Conservation (phyloP, 192 early-diverging fungal genomes). For the Entomortierella beljakovae region DNA sequence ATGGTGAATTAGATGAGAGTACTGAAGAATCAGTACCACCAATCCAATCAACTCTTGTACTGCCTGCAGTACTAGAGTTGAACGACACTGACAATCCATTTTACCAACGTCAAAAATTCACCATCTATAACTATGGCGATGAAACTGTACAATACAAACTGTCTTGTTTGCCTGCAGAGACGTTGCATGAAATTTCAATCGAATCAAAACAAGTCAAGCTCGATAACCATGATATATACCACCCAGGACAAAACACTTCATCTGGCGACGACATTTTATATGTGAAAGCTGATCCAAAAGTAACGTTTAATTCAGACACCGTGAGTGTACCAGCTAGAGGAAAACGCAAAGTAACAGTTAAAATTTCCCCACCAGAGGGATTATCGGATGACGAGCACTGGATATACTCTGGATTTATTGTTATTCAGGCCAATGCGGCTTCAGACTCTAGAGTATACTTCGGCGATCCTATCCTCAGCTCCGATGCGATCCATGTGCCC, state of each 20-base stretch:
- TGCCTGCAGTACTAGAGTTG: conserved; percentile 23
- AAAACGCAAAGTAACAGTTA: conserved; percentile 27
- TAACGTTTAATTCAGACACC: conserved; percentile 17
- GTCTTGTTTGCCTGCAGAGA: conserved; percentile 45
- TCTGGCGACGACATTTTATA: conserved; percentile 14
- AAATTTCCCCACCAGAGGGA: conserved; percentile 42
- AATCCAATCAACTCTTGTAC: conserved; percentile 8
- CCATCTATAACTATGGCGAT: conserved; percentile 53
- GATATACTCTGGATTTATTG: conserved; percentile 37
- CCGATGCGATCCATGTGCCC: conserved; percentile 18
- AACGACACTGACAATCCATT: conserved; percentile 24
- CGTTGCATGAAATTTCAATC: conserved; percentile 50
- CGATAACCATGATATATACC: conserved; percentile 12
- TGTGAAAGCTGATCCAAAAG: conserved; percentile 20
- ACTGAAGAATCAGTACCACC: not conserved
- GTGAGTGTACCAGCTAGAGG: conserved; percentile 41
- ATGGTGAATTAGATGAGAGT: not conserved
- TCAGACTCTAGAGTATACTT: not conserved
- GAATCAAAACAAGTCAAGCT: conserved; percentile 21
- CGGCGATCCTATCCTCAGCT: not conserved
- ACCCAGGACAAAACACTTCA: not conserved
- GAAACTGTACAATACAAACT: conserved; percentile 35
- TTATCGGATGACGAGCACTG: conserved; percentile 18
- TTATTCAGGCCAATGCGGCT: not conserved
- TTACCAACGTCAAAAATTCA: conserved; percentile 19